Conservation (phyloP, 2,329 filamentous ascomycete species). For the Xylariaceae sp. region DNA sequence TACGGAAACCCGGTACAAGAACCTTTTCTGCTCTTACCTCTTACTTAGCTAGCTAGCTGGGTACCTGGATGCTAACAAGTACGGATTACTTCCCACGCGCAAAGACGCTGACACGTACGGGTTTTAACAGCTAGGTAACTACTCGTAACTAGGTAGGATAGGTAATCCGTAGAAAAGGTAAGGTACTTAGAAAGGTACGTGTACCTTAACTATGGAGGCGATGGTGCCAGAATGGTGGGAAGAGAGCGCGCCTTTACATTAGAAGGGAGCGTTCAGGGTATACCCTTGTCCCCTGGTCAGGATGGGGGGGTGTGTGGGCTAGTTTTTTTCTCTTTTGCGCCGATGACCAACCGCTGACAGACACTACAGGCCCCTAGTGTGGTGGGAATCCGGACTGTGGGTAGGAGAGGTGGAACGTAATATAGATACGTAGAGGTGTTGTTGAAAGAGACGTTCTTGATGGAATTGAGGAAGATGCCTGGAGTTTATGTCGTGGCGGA, state of each 20-base stretch:
- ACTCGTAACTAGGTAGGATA: no score
- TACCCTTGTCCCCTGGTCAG: slow-evolving; percentile 28
- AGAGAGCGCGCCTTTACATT: slow-evolving; percentile 21
- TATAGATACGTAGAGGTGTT: no score
- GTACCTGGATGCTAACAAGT: no score
- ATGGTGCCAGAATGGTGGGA: slow-evolving; percentile 31
- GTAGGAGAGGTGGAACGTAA: not conserved
- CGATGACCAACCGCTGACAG: not conserved
- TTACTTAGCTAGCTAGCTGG: no score
- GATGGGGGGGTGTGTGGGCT: slow-evolving; percentile 29
- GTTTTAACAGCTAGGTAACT: no score
- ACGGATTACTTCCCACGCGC: no score
- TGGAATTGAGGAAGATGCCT: no score
- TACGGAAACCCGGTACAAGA: slow-evolving; percentile 14
- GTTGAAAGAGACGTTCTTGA: no score
- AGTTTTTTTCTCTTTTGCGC: slow-evolving; percentile 21
- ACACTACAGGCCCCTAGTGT: not conserved
- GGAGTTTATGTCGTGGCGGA: no score
- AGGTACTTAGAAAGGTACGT: slow-evolving; percentile 17
- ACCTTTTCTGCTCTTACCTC: not conserved
- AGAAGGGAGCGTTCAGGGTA: slow-evolving; percentile 24
- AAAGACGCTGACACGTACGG: no score
- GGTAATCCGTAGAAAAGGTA: no score
- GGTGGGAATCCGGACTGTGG: not conserved
- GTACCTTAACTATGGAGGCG: slow-evolving; percentile 5